phyloP scores from a whole-genome alignment of 2,329 filamentous ascomycete genomes.

The Phyllosticta citriasiana region DNA sequence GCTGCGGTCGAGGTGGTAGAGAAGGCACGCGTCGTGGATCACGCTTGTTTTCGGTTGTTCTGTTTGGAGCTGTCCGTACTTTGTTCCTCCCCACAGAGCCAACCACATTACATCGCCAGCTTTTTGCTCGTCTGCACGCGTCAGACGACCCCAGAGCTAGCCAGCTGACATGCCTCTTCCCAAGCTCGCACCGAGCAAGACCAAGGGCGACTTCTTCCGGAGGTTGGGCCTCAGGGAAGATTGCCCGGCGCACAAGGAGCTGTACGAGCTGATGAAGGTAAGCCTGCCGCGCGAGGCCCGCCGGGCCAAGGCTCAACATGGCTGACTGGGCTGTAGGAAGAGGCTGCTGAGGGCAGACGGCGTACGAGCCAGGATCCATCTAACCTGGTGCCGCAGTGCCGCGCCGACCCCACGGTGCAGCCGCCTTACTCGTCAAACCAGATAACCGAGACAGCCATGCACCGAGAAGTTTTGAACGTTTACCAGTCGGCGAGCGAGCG shows the following conservation, averaged over 20 bases:
- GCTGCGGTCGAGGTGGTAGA: background rate
- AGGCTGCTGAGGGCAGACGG: slow-evolving; percentile 33
- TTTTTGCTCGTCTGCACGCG: background rate
- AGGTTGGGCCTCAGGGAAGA: slow-evolving; percentile 32
- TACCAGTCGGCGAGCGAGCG: slow-evolving; percentile 29
- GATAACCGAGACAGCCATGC: slow-evolving; percentile 39
- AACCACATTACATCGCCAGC: background rate
- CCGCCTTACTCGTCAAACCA: slow-evolving; percentile 37
- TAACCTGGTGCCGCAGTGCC: slow-evolving; percentile 30
- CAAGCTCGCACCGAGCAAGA: slow-evolving; percentile 9
- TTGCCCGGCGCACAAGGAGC: slow-evolving; percentile 22
- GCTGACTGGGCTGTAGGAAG: slow-evolving; percentile 25
- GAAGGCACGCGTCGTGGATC: background rate
- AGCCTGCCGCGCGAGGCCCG: slow-evolving; percentile 8
- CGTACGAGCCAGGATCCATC: slow-evolving; percentile 30
- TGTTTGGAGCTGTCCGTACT: background rate
- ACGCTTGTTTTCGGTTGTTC: background rate
- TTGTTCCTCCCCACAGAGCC: background rate
- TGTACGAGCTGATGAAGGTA: slow-evolving; percentile 38
- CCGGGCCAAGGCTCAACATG: background rate
- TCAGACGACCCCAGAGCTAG: background rate
- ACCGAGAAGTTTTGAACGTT: slow-evolving; percentile 34
- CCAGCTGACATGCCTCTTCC: slow-evolving; percentile 5
- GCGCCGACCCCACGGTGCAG: slow-evolving; percentile 21
- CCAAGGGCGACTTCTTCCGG: slow-evolving; percentile 31